These are phyloP conservation scores for Malus domestica DNA, from an alignment of 306 rosid genomes.

Conservation along the genomic window ASM211411v1 NC_041800.1:2986501-2987000, in stretches of 20 bases:
- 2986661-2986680: not conserved
- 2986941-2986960: too few species aligned
- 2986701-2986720: not conserved
- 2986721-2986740: not conserved
- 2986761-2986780: too few species aligned
- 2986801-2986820: too few species aligned
- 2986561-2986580: not conserved
- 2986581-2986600: not conserved
- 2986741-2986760: not conserved
- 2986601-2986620: not conserved
- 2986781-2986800: too few species aligned
- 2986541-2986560: not conserved
- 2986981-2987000: too few species aligned
- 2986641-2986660: not conserved
- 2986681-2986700: not conserved
- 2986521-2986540: not conserved
- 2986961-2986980: too few species aligned
- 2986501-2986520: not conserved
- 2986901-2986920: too few species aligned
- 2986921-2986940: too few species aligned
- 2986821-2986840: too few species aligned
- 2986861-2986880: too few species aligned
- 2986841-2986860: too few species aligned
- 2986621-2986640: not conserved
- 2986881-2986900: too few species aligned